These are phyloP conservation scores for Phytopythium vexans DNA, from an alignment of 352 stramenopile genomes.

Conservation along the genomic window DNA sequence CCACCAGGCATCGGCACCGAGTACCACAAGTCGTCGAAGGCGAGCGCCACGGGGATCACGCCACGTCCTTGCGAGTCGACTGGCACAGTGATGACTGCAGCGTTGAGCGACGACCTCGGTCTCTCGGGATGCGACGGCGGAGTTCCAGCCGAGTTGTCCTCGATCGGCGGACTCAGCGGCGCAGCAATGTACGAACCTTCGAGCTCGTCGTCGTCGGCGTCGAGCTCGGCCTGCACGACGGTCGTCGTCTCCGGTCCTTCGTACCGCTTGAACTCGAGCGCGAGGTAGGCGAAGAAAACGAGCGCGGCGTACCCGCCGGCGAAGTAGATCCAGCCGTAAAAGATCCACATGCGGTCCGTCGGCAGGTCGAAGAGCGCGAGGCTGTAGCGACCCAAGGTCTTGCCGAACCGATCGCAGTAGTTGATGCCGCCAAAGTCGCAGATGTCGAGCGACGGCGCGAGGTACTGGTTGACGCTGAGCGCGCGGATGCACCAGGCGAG, in stretches of 20 bases:
- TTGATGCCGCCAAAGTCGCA: constrained; percentile 46
- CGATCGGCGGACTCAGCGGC: not conserved
- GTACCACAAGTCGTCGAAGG: constrained; percentile 57
- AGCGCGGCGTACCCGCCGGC: constrained; percentile 41
- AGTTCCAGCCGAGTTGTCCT: not conserved
- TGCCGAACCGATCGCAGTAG: constrained; percentile 40
- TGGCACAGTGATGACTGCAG: not conserved
- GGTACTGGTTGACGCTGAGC: constrained; percentile 66
- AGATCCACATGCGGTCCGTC: constrained; percentile 51
- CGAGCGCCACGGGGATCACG: constrained; percentile 32
- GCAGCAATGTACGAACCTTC: not conserved
- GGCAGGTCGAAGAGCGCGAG: constrained; percentile 49
- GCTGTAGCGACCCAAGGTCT: constrained; percentile 39
- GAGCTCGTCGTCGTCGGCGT: constrained; percentile 16
- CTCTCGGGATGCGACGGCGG: no score
- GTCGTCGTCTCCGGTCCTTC: constrained; percentile 45
- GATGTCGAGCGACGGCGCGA: constrained; percentile 30
- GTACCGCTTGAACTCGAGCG: constrained; percentile 52
- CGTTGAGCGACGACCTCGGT: no score
- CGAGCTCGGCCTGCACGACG: constrained; percentile 29
- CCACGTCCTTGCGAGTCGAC: not conserved
- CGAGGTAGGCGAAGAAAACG: constrained; percentile 27
- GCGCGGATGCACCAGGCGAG: constrained; percentile 63
- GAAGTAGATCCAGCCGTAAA: constrained; percentile 56
- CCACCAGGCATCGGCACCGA: constrained; percentile 43